A percentile compares a stretch with the other conserved stretches of the same genome.
phyloP scores from a whole-genome alignment of 192 early-diverging fungal species.

The Backusella tarrabulga region DNA sequence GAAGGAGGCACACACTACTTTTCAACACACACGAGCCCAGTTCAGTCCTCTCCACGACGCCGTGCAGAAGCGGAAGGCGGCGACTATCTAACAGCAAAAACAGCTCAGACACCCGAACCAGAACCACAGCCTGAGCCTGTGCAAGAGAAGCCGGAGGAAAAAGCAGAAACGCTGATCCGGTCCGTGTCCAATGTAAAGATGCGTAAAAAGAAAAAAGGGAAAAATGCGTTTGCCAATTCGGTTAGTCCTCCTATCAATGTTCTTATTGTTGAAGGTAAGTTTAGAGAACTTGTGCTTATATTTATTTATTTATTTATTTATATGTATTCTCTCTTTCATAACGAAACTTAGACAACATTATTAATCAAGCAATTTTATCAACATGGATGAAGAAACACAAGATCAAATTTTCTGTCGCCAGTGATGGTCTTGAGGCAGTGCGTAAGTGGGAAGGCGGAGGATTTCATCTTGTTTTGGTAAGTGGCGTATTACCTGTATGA shows the following conservation, averaged over 20 bases:
- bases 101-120: not conserved
- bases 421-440: slow-evolving; percentile 81
- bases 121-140: not conserved
- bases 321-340: not conserved
- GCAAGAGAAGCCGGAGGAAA: not conserved
- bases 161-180: not conserved
- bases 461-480: slow-evolving; percentile 67
- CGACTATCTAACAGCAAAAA: not conserved
- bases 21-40: not conserved
- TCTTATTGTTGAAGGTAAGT: slow-evolving; percentile 72
- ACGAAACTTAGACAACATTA: slow-evolving; percentile 58
- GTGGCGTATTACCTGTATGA: not conserved
- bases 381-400: slow-evolving; percentile 71
- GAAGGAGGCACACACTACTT: not conserved
- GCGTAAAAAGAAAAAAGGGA: slow-evolving; percentile 19
- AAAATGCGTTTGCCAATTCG: slow-evolving; percentile 17
- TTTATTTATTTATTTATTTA: not conserved
- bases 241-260: slow-evolving; percentile 70
- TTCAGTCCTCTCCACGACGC: not conserved
- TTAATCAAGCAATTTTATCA: slow-evolving; percentile 72
- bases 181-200: slow-evolving; percentile 11
- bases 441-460: slow-evolving; percentile 69
- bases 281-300: not conserved
- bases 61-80: not conserved
- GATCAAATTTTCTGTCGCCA: slow-evolving; percentile 73